Conservation (phyloP, 176 grass and related monocot genomes). For the Thalia dealbata region DNA sequence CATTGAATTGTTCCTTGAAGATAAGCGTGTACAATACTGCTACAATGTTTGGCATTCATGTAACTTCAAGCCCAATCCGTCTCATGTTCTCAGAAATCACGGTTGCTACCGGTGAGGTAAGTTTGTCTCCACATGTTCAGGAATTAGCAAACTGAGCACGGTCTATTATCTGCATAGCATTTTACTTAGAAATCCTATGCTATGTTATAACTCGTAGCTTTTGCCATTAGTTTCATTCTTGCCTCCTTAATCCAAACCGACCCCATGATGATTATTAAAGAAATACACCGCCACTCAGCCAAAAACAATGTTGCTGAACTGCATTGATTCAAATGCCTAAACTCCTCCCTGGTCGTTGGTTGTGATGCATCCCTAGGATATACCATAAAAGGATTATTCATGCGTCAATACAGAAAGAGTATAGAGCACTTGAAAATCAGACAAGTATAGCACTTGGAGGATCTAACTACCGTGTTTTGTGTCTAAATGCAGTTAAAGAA, state of each 20-base stretch:
- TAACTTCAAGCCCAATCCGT: conserved; percentile 38
- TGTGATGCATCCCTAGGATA: neutral
- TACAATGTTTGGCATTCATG: conserved; percentile 73
- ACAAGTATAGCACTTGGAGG: neutral
- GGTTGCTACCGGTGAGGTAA: conserved; percentile 64
- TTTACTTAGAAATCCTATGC: neutral
- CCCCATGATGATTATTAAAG: too few relatives aligned
- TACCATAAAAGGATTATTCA: neutral
- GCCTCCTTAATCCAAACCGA: too few relatives aligned
- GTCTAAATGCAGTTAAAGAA: conserved; percentile 42
- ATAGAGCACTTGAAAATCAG: neutral
- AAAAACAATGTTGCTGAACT: too few relatives aligned
- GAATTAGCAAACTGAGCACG: neutral
- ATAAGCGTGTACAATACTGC: conserved; percentile 66
- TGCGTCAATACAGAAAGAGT: neutral
- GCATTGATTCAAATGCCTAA: too few relatives aligned
- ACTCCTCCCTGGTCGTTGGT: neutral
- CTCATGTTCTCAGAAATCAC: conserved; percentile 59
- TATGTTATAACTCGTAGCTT: too few relatives aligned
- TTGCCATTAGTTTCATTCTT: too few relatives aligned
- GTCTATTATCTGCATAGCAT: neutral
- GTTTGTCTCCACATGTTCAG: neutral
- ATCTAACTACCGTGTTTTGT: neutral
- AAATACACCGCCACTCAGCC: too few relatives aligned
- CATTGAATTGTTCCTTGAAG: conserved; percentile 54